Conservation (phyloP, 371 early-diverging fungal genomes). For the Mucor circinelloides region DNA sequence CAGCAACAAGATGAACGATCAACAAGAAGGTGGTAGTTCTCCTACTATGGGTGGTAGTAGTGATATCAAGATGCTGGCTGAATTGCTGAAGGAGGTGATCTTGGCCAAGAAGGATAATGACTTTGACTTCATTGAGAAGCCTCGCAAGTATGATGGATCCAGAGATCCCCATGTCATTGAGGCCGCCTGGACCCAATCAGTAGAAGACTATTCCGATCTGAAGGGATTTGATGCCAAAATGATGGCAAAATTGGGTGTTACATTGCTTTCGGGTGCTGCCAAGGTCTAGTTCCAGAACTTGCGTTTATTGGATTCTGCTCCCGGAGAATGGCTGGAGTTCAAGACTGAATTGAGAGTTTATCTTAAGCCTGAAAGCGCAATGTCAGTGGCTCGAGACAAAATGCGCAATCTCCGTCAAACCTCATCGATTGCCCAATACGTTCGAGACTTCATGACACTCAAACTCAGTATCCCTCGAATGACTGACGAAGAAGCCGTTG, state of each 20-base stretch:
- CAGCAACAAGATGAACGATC: no score
- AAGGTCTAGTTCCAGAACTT: neutral
- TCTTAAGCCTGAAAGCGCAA: neutral
- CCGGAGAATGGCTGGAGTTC: neutral
- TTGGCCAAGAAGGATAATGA: neutral
- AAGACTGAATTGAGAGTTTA: neutral
- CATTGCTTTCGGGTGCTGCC: neutral
- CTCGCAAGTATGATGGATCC: neutral
- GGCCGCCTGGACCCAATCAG: neutral
- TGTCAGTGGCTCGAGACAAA: neutral
- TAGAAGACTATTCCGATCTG: neutral
- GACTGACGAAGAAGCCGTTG: slow-evolving; percentile 1
- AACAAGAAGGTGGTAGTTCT: no score
- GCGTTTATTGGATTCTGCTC: neutral
- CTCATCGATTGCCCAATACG: neutral
- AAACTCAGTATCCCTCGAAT: neutral
- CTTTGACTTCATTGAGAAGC: neutral
- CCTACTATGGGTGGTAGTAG: no score
- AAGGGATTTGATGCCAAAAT: neutral
- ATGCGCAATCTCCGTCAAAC: no score
- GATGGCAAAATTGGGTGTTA: neutral
- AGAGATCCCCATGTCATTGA: neutral
- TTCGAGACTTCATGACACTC: neutral
- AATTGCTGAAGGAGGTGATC: neutral
- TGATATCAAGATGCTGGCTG: no score